These are phyloP conservation scores for Mycena vulgaris DNA, from an alignment of 768 basidiomycete genomes.

Conservation along the genomic window DNA sequence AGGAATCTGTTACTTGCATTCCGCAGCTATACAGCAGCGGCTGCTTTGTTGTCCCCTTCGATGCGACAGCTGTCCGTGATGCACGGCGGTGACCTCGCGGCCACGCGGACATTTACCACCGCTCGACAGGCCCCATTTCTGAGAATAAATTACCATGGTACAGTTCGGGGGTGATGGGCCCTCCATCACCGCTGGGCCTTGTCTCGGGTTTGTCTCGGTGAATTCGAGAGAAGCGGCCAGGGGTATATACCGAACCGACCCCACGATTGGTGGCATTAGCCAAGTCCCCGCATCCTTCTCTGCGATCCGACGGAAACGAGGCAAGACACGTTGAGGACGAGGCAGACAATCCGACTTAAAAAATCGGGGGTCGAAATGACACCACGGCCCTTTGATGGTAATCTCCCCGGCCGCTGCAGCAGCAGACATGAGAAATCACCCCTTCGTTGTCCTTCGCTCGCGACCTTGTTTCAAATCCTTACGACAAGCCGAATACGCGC, in stretches of 20 bases:
- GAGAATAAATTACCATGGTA: neutral
- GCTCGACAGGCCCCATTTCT: slow-evolving; percentile 12
- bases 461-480: slow-evolving; percentile 3
- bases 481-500: neutral
- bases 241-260: too few species aligned
- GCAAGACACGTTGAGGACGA: too few species aligned
- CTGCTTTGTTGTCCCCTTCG: too few species aligned
- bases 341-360: too few species aligned
- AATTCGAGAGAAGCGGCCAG: neutral
- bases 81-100: neutral
- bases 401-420: neutral
- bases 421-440: too few species aligned
- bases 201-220: slow-evolving; percentile 31
- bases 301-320: neutral
- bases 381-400: neutral
- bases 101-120: too few species aligned
- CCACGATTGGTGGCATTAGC: neutral
- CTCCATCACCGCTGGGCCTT: slow-evolving; percentile 23
- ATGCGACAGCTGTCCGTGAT: slow-evolving; percentile 13
- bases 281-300: neutral
- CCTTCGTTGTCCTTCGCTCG: neutral
- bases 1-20: neutral
- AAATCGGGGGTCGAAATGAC: neutral
- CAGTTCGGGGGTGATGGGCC: slow-evolving; percentile 18
- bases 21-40: neutral